phyloP scores from a whole-genome alignment of 176 grass and related monocot species.

The Alloteropsis semialata region DNA sequence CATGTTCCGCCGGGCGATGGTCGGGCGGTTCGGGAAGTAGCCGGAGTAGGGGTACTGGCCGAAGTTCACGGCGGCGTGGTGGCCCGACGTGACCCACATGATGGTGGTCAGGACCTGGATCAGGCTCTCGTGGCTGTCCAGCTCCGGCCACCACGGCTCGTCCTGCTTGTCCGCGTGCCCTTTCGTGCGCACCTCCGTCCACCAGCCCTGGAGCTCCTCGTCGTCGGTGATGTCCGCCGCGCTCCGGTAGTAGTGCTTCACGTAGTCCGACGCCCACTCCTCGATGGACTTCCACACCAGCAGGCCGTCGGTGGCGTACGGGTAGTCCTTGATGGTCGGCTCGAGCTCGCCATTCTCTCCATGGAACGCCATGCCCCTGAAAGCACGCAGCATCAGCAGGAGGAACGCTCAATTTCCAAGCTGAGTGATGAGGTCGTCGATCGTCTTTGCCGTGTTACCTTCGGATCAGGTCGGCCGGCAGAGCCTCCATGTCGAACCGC shows the following conservation, averaged over 20 bases:
- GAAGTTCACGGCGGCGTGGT: slow-evolving; percentile 80
- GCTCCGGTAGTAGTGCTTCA: slow-evolving; percentile 39
- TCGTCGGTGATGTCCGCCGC: slow-evolving; percentile 17
- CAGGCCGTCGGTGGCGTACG: slow-evolving; percentile 58
- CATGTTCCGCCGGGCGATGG: slow-evolving; percentile 51
- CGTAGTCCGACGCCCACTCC: slow-evolving; percentile 45
- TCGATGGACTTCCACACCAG: slow-evolving; percentile 56
- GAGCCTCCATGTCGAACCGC: slow-evolving; percentile 80
- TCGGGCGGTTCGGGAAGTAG: slow-evolving; percentile 70
- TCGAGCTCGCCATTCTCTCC: slow-evolving; percentile 28
- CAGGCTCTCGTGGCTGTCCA: slow-evolving; percentile 38
- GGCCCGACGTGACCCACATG: slow-evolving; percentile 62
- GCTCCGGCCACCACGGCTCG: slow-evolving; percentile 66
- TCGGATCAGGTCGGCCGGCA: slow-evolving; percentile 63
- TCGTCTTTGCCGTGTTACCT: too few species aligned
- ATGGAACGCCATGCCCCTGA: slow-evolving; percentile 62
- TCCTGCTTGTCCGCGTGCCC: slow-evolving; percentile 61
- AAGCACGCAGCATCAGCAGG: too few species aligned
- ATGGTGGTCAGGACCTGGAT: slow-evolving; percentile 45
- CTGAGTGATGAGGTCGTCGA: slow-evolving; percentile 20
- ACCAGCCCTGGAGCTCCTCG: slow-evolving; percentile 59
- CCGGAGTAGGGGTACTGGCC: slow-evolving; percentile 65
- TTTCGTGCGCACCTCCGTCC: slow-evolving; percentile 62
- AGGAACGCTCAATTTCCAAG: too few species aligned
- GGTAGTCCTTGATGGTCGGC: slow-evolving; percentile 68